Base-by-base conservation (phyloP, 805 yeast genomes). In the Suhomyces pyralidae region DNA sequence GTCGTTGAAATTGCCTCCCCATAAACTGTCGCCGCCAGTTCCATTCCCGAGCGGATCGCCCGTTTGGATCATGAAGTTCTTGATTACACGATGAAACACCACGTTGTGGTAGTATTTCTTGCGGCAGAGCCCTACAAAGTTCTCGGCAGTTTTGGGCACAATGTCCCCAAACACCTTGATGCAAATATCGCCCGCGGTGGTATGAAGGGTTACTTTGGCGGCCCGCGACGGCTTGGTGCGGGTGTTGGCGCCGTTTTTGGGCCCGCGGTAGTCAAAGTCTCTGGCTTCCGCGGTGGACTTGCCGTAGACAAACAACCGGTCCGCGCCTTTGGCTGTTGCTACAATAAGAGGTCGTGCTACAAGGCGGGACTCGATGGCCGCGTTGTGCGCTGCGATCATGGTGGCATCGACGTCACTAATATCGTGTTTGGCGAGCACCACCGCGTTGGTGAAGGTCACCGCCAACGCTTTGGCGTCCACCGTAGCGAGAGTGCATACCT, bases 141-240 rank as follows among this genome's bases (percentile, higher is more conserved):
- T 77, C 53, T 74, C 77, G 10, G 68, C 74, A 0, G 81, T 71
- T 42, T 68, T 58, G 3, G 81, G 81, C 0, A 75, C 73, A 24
- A 65, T 61, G 42, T 66, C 57, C 3, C 66, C 70, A 54, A 59
- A 72, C 20, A 77, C 55, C 30, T 66, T 60, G 22, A 77, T 57
- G 36, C 63, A 61, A 25, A 78, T 76, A 55, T 77, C 81, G 2
- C 81, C 81, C 10, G 66, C 46, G 3, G 76, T 67, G 1, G 81
- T 77, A 55, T 77, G 68, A 8, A 65, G 47, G 2, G 58, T 58
- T 17, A 24, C 52, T 22, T 34, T 45, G 14, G 32, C 24, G 25
- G 26, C n/a, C 22, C 10, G 17, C 22, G 42, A 5, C 42, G 36
- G 9, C n/a, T 38, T 45, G 34, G 45, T 38, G 51, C n/a, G 12